Evolutionary conservation across 1,139 yeast genomes (phyloP).

Genomic region (Kluyveromyces marxianus): DNA sequence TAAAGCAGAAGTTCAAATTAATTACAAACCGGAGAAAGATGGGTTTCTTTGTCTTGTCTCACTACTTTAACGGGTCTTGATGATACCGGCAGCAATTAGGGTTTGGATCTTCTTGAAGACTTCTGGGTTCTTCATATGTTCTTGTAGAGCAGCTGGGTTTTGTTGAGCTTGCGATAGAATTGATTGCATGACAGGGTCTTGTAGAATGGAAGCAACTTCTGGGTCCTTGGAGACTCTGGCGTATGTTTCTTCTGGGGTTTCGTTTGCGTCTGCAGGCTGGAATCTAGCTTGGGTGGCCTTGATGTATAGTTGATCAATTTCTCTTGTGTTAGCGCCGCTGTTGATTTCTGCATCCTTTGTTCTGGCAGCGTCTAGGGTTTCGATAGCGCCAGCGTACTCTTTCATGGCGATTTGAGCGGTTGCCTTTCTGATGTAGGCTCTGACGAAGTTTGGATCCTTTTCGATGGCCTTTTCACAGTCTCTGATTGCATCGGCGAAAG

Average conservation of each 20-base stretch:
- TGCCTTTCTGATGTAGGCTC: slow-evolving; percentile 97
- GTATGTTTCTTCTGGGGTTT: slow-evolving; percentile 90
- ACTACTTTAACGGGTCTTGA: slow-evolving; percentile 66
- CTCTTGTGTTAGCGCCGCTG: slow-evolving; percentile 54
- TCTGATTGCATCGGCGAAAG: slow-evolving; percentile 92
- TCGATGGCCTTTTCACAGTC: slow-evolving; percentile 89
- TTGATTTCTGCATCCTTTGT: slow-evolving; percentile 58
- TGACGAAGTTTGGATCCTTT: slow-evolving; percentile 79
- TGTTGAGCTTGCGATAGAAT: slow-evolving; percentile 90
- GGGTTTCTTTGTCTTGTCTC: not conserved
- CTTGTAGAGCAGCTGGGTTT: slow-evolving; percentile 94
- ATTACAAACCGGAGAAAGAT: not conserved
- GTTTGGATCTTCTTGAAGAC: slow-evolving; percentile 82
- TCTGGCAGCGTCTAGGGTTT: slow-evolving; percentile 75
- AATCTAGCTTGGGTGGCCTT: slow-evolving; percentile 79
- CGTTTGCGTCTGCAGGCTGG: slow-evolving; percentile 69
- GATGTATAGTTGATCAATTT: slow-evolving; percentile 74
- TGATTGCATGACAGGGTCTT: slow-evolving; percentile 96
- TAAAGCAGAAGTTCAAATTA: too few relatives aligned
- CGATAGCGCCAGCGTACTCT: slow-evolving; percentile 76
- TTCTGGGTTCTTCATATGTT: slow-evolving; percentile 96
- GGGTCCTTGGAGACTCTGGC: slow-evolving; percentile 91
- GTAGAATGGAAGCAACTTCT: slow-evolving; percentile 81
- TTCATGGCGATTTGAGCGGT: slow-evolving; percentile 88
- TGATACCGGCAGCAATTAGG: slow-evolving; percentile 94